A percentile compares a stretch with the other conserved stretches of the same genome.
Evolutionary conservation across 345 rosid genomes (phyloP).

Genomic region (Citrus australasica): DNA sequence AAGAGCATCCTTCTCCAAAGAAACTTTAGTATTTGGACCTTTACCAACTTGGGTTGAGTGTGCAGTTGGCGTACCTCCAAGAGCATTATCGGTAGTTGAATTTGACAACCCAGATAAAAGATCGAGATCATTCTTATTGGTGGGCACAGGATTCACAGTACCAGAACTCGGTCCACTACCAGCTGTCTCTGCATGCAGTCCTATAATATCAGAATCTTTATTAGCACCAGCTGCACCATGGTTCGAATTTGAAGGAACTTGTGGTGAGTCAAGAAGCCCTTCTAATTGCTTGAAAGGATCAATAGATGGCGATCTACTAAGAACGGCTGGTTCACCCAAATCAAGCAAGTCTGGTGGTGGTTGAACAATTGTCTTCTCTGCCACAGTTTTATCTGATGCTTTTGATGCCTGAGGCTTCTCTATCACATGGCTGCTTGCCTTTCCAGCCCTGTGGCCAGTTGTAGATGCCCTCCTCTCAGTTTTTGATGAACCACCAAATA

Average conservation of each 20-base stretch:
- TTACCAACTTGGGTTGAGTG: constrained; percentile 36
- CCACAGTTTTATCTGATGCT: constrained; percentile 15
- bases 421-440: constrained; percentile 38
- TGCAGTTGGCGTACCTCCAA: constrained; percentile 19
- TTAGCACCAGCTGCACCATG: constrained; percentile 14
- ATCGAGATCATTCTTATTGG: constrained; percentile 21
- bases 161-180: constrained; percentile 23
- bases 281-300: constrained; percentile 92
- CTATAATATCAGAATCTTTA: constrained; percentile 45
- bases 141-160: constrained; percentile 5
- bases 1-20: constrained; percentile 84
- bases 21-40: constrained; percentile 64
- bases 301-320: constrained; percentile 29
- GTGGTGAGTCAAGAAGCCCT: constrained; percentile 61
- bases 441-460: constrained; percentile 46
- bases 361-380: constrained; percentile 42
- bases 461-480: constrained; percentile 56
- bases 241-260: constrained; percentile 24
- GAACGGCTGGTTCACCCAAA: constrained; percentile 56
- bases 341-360: constrained; percentile 92
- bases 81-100: constrained; percentile 7
- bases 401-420: constrained; percentile 31
- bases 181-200: constrained; percentile 44
- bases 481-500: constrained; percentile 81
- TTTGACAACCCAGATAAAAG: constrained; percentile 29